phyloP scores from a whole-genome alignment of 768 basidiomycete species.

The Clitopilus hobsonii region DNA sequence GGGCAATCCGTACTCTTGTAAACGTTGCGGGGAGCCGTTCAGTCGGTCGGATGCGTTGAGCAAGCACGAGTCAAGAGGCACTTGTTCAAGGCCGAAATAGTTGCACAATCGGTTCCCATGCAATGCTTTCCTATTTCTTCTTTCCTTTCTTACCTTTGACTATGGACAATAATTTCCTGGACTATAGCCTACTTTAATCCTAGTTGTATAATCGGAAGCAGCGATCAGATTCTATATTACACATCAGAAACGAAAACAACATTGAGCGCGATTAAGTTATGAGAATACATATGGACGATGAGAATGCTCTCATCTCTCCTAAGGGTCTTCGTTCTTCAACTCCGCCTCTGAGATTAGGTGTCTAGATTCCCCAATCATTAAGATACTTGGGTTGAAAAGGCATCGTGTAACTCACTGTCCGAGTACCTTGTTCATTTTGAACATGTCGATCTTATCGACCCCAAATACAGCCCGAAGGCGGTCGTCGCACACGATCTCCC shows the following conservation, averaged over 20 bases:
- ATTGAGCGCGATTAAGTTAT: neutral
- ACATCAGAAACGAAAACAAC: neutral
- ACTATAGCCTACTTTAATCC: neutral
- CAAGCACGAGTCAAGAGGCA: slow-evolving; percentile 18
- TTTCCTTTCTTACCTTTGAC: neutral
- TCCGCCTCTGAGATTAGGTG: slow-evolving; percentile 27
- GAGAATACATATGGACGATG: neutral
- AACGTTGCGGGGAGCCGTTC: slow-evolving; percentile 15
- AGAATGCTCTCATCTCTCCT: neutral
- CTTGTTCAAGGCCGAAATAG: slow-evolving; percentile 20
- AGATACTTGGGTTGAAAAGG: neutral
- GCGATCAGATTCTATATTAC: neutral
- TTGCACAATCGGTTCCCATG: neutral
- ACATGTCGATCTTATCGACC: slow-evolving; percentile 85
- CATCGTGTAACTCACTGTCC: slow-evolving; percentile 58
- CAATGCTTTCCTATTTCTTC: neutral
- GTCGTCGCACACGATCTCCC: slow-evolving; percentile 82
- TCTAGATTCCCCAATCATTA: neutral
- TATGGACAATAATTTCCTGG: no score
- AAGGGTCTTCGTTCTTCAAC: slow-evolving; percentile 28
- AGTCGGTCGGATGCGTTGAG: slow-evolving; percentile 23
- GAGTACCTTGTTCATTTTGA: slow-evolving; percentile 90
- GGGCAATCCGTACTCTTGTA: slow-evolving; percentile 12
- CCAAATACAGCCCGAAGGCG: slow-evolving; percentile 70
- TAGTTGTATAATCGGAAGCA: neutral